Percentiles rank a stretch among this genome's conserved stretches.
Conservation (phyloP, 495 filamentous ascomycete species). For the Neurospora pannonica region DNA sequence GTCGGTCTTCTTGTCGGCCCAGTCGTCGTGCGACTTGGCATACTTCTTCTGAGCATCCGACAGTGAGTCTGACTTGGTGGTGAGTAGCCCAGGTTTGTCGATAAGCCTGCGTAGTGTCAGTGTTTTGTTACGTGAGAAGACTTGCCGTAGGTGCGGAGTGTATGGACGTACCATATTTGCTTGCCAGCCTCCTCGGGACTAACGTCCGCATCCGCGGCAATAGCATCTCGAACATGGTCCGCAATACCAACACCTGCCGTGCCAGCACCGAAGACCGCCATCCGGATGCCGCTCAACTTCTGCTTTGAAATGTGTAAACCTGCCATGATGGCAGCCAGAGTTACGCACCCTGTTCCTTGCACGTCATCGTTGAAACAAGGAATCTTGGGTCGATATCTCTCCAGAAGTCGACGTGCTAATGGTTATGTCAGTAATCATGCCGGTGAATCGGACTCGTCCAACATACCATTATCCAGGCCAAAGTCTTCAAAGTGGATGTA, state of each 20-base stretch:
- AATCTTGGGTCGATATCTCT: slow-evolving; percentile 60
- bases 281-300: slow-evolving; percentile 54
- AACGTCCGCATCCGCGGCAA: slow-evolving; percentile 56
- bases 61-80: slow-evolving; percentile 38
- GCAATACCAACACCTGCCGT: slow-evolving; percentile 87
- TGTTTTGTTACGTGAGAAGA: neutral
- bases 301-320: slow-evolving; percentile 59
- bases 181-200: slow-evolving; percentile 65
- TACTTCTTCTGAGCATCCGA: slow-evolving; percentile 58
- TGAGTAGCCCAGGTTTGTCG: slow-evolving; percentile 76
- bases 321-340: slow-evolving; percentile 69
- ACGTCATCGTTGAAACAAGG: slow-evolving; percentile 91
- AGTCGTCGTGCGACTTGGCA: slow-evolving; percentile 56
- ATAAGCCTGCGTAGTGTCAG: slow-evolving; percentile 50
- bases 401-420: slow-evolving; percentile 54
- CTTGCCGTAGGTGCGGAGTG: neutral
- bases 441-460: neutral
- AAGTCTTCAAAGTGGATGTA: slow-evolving; percentile 77
- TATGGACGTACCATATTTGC: slow-evolving; percentile 62
- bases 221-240: slow-evolving; percentile 72
- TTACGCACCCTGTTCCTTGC: slow-evolving; percentile 83
- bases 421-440: neutral
- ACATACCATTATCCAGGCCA: slow-evolving; percentile 42
- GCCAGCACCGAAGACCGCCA: slow-evolving; percentile 73
- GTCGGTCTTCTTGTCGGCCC: slow-evolving; percentile 46